Base-by-base conservation (phyloP, 176 grass and related monocot species). In the Oryza officinalis region DNA sequence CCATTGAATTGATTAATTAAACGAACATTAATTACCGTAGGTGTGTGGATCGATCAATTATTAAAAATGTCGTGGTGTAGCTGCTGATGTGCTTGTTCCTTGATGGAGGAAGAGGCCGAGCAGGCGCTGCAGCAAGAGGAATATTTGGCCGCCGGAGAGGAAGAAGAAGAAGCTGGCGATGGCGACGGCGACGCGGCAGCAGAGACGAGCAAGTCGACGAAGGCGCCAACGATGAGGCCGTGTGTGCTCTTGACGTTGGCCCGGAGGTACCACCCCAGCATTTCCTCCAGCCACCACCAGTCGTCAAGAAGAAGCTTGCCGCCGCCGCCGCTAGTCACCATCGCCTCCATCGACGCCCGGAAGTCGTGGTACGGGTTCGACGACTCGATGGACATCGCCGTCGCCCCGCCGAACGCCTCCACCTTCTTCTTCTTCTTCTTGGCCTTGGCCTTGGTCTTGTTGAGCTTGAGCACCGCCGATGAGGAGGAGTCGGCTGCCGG, bases 251-350 rank as follows among this genome's bases (percentile, higher is more conserved):
- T 81, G 44, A 47, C 80, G 67, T 97, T 97, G 43, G 90, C 88
- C 57, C 64, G 70, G n/a, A 97, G 66, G 71, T 97, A 97, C 94
- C 94, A 97, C 3, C 77, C 69, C 69, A 97, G 80, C 94, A 97
- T 94, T 78, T 92, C 90, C 86, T 97, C 85, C 68, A 97, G 83
- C 94, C 94, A 92, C 70, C 35, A 38, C 92, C 89, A 92, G 85
- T 91, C 83, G 22, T 54, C 49, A 7, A 22, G 4, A 7, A 22
- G 4, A 8, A 7, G 3, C 86, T 75, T 82, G 8, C 22, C 83
- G 1, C 52, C 80, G 10, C 70, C 63, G 3, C 61, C 71, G 79
- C 81, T 91, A 77, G 46, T 78, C 47, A 97, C 90, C 94, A 94
- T 91, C 70, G 86, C 85, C 86, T 92, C 90, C 94, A 97, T 97